A percentile compares a stretch with the other conserved stretches of the same genome.
phyloP scores from a whole-genome alignment of 345 rosid genomes.

The Ceriops tagal region DNA sequence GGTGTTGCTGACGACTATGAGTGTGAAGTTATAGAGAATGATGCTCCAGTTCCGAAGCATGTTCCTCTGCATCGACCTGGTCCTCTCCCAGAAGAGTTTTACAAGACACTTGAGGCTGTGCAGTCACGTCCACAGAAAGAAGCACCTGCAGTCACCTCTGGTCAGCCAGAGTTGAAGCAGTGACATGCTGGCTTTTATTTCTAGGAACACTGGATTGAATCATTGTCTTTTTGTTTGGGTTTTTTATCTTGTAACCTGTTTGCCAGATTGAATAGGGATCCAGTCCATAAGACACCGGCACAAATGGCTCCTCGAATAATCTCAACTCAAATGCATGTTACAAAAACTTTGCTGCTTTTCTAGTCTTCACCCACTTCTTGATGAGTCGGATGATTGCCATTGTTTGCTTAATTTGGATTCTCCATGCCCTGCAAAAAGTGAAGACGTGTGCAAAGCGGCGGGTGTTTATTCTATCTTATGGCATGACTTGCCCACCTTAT shows the following conservation, averaged over 20 bases:
- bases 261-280: conserved; percentile 30
- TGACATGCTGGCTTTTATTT: conserved; percentile 18
- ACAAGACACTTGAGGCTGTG: conserved; percentile 64
- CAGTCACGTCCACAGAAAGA: conserved; percentile 28
- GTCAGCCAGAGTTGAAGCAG: conserved; percentile 47
- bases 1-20: conserved; percentile 93
- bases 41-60: conserved; percentile 89
- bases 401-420: neutral
- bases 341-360: conserved; percentile 17
- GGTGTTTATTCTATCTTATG: neutral
- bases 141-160: conserved; percentile 46
- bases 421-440: neutral
- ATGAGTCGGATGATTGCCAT: too few species aligned
- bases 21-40: conserved; percentile 86
- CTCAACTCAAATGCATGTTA: conserved; percentile 13
- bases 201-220: conserved; percentile 16
- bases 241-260: conserved; percentile 34
- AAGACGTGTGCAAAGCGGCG: too few species aligned
- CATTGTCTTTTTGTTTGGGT: conserved; percentile 16
- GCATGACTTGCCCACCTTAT: too few species aligned
- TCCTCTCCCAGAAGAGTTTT: conserved; percentile 89
- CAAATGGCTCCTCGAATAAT: conserved; percentile 36
- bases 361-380: neutral
- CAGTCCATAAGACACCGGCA: conserved; percentile 22
- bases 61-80: conserved; percentile 93